Evolutionary conservation across 345 rosid species (phyloP).

Genomic region (Cochlearia excelsa): DNA sequence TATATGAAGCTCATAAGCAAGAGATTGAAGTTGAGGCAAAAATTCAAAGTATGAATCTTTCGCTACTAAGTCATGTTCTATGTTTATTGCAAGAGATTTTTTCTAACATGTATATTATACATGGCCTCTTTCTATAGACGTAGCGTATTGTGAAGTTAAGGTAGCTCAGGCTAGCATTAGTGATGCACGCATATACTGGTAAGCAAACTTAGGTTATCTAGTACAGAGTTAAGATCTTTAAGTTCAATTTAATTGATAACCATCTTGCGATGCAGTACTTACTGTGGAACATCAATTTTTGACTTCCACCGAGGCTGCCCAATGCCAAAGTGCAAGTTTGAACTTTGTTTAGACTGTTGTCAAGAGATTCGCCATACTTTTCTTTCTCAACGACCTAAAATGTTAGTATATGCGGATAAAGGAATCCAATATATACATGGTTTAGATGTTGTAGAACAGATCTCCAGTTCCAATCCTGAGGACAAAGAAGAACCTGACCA

Average conservation of each 20-base stretch:
- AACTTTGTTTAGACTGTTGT: background rate
- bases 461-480: too few species aligned
- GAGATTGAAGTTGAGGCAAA: constrained; percentile 54
- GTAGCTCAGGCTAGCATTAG: background rate
- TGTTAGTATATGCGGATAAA: too few species aligned
- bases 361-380: background rate
- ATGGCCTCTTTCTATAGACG: too few species aligned
- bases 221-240: background rate
- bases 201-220: background rate
- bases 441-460: too few species aligned
- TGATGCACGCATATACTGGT: background rate
- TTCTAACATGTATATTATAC: too few species aligned
- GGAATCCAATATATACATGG: too few species aligned
- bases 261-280: background rate
- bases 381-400: too few species aligned
- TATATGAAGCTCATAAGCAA: constrained; percentile 46
- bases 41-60: constrained; percentile 38
- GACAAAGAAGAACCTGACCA: too few species aligned
- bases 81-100: background rate
- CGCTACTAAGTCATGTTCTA: background rate
- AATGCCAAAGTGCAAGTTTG: background rate
- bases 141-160: background rate
- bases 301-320: background rate
- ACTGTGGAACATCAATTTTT: background rate
- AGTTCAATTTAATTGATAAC: background rate